Evolutionary conservation across 257 asterid species (phyloP).

Genomic region (Gynochthodes officinalis): DNA sequence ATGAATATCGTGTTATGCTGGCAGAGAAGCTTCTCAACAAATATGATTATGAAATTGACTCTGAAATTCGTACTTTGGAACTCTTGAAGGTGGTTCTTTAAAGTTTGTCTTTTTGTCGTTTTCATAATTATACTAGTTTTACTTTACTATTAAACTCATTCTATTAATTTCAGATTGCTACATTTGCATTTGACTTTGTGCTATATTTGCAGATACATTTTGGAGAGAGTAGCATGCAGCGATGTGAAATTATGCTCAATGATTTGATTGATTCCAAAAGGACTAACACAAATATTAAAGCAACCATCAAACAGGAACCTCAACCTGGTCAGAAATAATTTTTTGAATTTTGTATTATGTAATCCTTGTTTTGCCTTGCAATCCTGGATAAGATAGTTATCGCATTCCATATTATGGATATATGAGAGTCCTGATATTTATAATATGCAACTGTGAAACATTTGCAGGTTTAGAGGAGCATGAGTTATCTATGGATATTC

Average conservation of each 20-base stretch:
- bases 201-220: constrained; percentile 75
- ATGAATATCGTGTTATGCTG: constrained; percentile 95
- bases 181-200: constrained; percentile 20
- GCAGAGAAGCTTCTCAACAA: constrained; percentile 97
- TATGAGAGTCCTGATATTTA: constrained; percentile 3
- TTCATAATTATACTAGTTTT: constrained; percentile 8
- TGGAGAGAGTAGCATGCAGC: constrained; percentile 98
- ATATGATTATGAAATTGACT: constrained; percentile 90
- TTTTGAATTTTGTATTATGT: neutral
- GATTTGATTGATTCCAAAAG: constrained; percentile 93
- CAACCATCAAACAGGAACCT: constrained; percentile 56
- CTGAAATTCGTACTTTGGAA: constrained; percentile 90
- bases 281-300: constrained; percentile 85
- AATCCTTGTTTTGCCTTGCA: neutral
- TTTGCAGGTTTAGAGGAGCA: constrained; percentile 46
- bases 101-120: constrained; percentile 21
- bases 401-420: neutral
- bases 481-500: constrained; percentile 58
- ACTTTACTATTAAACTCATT: constrained; percentile 19
- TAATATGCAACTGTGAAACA: constrained; percentile 28
- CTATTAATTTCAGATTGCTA: constrained; percentile 8
- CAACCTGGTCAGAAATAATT: constrained; percentile 45
- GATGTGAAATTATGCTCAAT: constrained; percentile 97
- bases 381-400: neutral
- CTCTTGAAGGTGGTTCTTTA: constrained; percentile 73